These are phyloP conservation scores for Recurvomyces mirabilis DNA, from an alignment of 495 filamentous ascomycete genomes.

Conservation along the genomic window DNA sequence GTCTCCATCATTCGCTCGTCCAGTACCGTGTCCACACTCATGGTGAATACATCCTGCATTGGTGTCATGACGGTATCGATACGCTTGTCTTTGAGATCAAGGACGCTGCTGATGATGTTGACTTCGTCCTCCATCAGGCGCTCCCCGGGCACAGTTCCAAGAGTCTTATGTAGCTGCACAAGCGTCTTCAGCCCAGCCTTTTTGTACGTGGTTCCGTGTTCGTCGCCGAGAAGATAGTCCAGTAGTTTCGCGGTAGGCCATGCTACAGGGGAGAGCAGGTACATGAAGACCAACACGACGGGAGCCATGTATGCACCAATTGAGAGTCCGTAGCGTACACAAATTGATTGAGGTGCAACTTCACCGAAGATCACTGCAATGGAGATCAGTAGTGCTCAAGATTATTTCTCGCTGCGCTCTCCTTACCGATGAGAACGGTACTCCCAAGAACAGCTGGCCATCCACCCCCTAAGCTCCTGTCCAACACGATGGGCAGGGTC, in stretches of 20 bases:
- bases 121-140: slow-evolving; percentile 95
- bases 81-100: slow-evolving; percentile 92
- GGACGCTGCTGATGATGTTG: slow-evolving; percentile 92
- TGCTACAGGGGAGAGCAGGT: slow-evolving; percentile 71
- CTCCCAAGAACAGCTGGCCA: slow-evolving; percentile 88
- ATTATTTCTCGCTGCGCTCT: too few species aligned
- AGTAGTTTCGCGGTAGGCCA: slow-evolving; percentile 87
- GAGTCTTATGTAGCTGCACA: slow-evolving; percentile 82
- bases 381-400: too few species aligned
- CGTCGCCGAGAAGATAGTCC: slow-evolving; percentile 76
- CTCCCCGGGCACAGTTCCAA: slow-evolving; percentile 71
- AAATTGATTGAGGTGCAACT: slow-evolving; percentile 88
- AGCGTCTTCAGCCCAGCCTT: slow-evolving; percentile 85
- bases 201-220: slow-evolving; percentile 91
- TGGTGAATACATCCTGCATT: slow-evolving; percentile 91
- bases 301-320: slow-evolving; percentile 93
- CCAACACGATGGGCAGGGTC: slow-evolving; percentile 87
- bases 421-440: slow-evolving; percentile 84
- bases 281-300: slow-evolving; percentile 82
- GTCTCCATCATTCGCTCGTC: slow-evolving; percentile 87
- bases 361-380: slow-evolving; percentile 91
- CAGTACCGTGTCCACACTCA: slow-evolving; percentile 82
- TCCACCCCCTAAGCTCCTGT: slow-evolving; percentile 85
- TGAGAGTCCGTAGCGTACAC: slow-evolving; percentile 90
- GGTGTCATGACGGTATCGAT: slow-evolving; percentile 96